Evolutionary conservation across 441 rosid genomes (phyloP).

Genomic region (Capsella rubella): DNA sequence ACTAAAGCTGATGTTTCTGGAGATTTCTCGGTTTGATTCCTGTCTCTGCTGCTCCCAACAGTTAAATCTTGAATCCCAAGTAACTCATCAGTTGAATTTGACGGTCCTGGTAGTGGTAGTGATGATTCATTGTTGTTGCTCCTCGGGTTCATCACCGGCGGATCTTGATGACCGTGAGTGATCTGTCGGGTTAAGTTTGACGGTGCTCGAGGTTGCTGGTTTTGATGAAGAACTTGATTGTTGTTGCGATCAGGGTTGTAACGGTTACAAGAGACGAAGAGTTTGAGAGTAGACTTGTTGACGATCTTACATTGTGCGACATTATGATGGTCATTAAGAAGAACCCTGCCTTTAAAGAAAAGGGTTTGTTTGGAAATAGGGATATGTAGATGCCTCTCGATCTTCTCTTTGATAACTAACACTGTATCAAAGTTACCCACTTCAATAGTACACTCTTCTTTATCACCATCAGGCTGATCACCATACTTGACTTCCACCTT

Average conservation of each 20-base stretch:
- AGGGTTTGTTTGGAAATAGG: conserved; percentile 65
- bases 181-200: neutral
- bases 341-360: conserved; percentile 62
- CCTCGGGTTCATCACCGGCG: conserved; percentile 6
- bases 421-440: conserved; percentile 62
- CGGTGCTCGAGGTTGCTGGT: conserved; percentile 41
- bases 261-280: conserved; percentile 39
- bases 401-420: conserved; percentile 74
- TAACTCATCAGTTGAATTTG: neutral
- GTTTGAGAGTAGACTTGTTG: conserved; percentile 62
- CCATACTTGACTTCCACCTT: conserved; percentile 56
- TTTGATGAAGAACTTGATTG: conserved; percentile 26
- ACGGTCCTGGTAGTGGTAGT: neutral
- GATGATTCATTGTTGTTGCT: neutral
- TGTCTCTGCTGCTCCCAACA: neutral
- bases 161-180: neutral
- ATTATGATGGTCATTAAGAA: conserved; percentile 62
- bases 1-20: neutral
- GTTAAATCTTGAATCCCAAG: neutral
- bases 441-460: too few relatives aligned
- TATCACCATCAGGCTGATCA: too few relatives aligned
- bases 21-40: neutral
- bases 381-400: conserved; percentile 63
- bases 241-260: neutral
- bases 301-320: conserved; percentile 61